phyloP scores from a whole-genome alignment of 1,284 basidiomycete species.

The Apiotrichum sp. region DNA sequence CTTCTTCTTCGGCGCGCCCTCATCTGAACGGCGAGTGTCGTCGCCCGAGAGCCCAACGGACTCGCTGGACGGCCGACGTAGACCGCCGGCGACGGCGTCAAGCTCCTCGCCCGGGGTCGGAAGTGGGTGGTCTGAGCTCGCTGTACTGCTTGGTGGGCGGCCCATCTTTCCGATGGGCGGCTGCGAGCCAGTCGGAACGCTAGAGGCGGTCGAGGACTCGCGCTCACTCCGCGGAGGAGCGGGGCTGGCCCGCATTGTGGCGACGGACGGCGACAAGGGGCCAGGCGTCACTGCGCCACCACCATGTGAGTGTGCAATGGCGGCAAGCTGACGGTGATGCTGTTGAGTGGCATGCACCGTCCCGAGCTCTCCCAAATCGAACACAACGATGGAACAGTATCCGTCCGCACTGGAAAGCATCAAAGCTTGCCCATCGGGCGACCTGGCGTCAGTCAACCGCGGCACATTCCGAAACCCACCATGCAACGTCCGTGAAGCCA shows the following conservation, averaged over 20 bases:
- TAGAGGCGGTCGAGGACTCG: constrained; percentile 35
- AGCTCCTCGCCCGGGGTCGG: constrained; percentile 34
- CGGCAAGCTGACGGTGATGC: constrained; percentile 74
- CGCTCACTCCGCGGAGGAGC: constrained; percentile 34
- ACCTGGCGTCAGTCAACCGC: constrained; percentile 55
- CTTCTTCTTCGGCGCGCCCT: constrained; percentile 77
- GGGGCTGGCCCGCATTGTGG: constrained; percentile 41
- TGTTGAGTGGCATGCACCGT: constrained; percentile 80
- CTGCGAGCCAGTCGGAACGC: constrained; percentile 10
- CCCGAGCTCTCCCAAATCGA: constrained; percentile 77
- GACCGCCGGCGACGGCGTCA: constrained; percentile 5
- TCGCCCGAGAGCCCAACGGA: not conserved
- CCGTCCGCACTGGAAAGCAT: constrained; percentile 90
- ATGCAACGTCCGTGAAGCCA: constrained; percentile 93
- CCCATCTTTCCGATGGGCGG: constrained; percentile 18
- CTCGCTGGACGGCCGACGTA: constrained; percentile 19
- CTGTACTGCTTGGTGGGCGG: constrained; percentile 21
- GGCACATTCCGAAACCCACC: constrained; percentile 55
- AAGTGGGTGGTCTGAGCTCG: constrained; percentile 26
- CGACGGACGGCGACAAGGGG: constrained; percentile 49
- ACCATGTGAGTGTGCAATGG: constrained; percentile 71
- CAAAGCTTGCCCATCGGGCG: constrained; percentile 87
- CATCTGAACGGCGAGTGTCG: constrained; percentile 9
- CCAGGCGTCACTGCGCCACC: constrained; percentile 35
- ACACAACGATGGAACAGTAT: constrained; percentile 86